Evolutionary conservation across 805 yeast species (phyloP), one percentile per base, ranked within the genome.

Genomic region (Candida germanica): DNA sequence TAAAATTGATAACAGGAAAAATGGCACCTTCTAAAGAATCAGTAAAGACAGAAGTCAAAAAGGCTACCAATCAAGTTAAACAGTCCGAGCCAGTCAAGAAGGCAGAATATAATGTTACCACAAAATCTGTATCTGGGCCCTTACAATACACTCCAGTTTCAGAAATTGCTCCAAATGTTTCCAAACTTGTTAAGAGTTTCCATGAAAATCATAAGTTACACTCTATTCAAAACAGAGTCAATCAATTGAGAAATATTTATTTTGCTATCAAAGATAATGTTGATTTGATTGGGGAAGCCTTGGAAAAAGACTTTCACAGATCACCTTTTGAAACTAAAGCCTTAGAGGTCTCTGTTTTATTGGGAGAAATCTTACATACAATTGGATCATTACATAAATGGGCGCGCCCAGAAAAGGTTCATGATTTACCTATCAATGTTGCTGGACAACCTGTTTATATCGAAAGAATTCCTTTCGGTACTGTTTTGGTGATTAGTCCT

Each of bases 401-500:
- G 84, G 62, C 73, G 19, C 74, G 73, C 45, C 80, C 80, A 1
- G 69, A 69, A 38, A 48, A 54, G 4, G 69, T 68, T 2, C 44
- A 52, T 8, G 62, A 57, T 35, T 37, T 61, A 24, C 70, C 80
- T 1, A 33, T 66, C 39, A 39, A 61, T 35, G 47, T 64, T 53
- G 43, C 42, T 16, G 49, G 61, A 40, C 44, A 50, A 39, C 59
- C 57, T 18, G 48, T 58, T 26, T 57, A 61, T 49, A 35, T 64
- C 56, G 62, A 64, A 43, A 53, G 55, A 41, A 57, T 64, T 26
- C 73, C 73, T 1, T 53, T 62, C 35, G 98, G 97, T 4, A 72
- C 75, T 2, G 83, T 83, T 3, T 69, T 88, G 40, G 68, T 91
- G 33, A 78, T 89, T 32, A 65, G 83, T 3, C 91, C 95, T 0